These are phyloP conservation scores for Paramecium bursaria DNA, from an alignment of 73 alveolate genomes.

Conservation along the genomic window DNA sequence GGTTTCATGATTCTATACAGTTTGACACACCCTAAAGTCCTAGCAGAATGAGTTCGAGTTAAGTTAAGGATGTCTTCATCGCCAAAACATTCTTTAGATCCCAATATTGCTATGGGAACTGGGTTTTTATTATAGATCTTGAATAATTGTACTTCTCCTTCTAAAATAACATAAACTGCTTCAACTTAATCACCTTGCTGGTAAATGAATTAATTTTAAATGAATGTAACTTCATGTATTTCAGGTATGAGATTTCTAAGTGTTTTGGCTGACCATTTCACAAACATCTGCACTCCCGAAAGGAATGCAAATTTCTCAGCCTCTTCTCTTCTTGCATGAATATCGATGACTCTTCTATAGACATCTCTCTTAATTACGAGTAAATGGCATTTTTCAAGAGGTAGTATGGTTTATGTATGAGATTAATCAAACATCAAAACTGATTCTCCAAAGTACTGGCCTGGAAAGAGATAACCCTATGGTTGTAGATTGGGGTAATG, in stretches of 20 bases:
- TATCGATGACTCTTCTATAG: slow-evolving; percentile 37
- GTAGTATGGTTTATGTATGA: slow-evolving; percentile 35
- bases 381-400: slow-evolving; percentile 44
- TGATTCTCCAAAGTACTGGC: slow-evolving; percentile 53
- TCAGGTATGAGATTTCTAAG: slow-evolving; percentile 5
- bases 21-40: neutral
- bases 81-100: slow-evolving; percentile 47
- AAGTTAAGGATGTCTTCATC: slow-evolving; percentile 42
- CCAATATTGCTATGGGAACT: slow-evolving; percentile 26
- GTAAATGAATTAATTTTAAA: slow-evolving; percentile 27
- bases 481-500: slow-evolving; percentile 11
- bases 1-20: slow-evolving; percentile 15
- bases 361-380: slow-evolving; percentile 39
- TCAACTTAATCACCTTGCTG: slow-evolving; percentile 47
- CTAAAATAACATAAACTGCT: slow-evolving; percentile 42
- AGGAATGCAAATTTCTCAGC: slow-evolving; percentile 39
- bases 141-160: slow-evolving; percentile 37
- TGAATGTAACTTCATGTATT: slow-evolving; percentile 33
- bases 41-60: slow-evolving; percentile 48
- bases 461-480: slow-evolving; percentile 33
- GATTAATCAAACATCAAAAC: slow-evolving; percentile 57
- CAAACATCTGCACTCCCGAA: slow-evolving; percentile 31
- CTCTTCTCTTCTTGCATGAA: slow-evolving; percentile 27
- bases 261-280: slow-evolving; percentile 58
- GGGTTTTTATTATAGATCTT: slow-evolving; percentile 1